Conservation (phyloP, 805 yeast species). For the Kazachstania psychrophila region DNA sequence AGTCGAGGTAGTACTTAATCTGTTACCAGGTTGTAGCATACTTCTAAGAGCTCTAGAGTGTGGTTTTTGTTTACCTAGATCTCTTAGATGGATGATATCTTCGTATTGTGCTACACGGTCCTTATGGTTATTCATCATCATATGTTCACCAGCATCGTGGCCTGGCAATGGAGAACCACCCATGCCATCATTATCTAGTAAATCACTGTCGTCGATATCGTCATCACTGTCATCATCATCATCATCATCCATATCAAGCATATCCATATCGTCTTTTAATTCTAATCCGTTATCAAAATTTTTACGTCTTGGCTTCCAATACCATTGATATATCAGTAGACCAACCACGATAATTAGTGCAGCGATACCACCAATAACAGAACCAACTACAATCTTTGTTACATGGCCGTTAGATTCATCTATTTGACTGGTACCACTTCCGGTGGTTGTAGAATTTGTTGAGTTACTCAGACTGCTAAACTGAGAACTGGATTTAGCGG, state of each 20-base stretch:
- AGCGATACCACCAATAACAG: slow-evolving; percentile 55
- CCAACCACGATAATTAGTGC: slow-evolving; percentile 32
- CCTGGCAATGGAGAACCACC: neutral
- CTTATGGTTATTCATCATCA: neutral
- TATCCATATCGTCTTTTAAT: slow-evolving; percentile 16
- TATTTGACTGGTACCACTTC: slow-evolving; percentile 5
- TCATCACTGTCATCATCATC: slow-evolving; percentile 18
- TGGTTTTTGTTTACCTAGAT: neutral
- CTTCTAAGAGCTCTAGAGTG: no score
- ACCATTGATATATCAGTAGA: slow-evolving; percentile 35
- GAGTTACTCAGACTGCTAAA: slow-evolving; percentile 10
- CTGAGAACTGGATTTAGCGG: slow-evolving; percentile 19
- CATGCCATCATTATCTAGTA: slow-evolving; percentile 1
- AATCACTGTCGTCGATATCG: slow-evolving; percentile 9
- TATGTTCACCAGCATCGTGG: neutral
- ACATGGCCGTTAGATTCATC: slow-evolving; percentile 34
- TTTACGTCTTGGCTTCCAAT: slow-evolving; percentile 32
- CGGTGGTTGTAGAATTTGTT: slow-evolving; percentile 9
- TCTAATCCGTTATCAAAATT: slow-evolving; percentile 24
- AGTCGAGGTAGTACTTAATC: slow-evolving; percentile 44
- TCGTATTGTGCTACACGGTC: neutral
- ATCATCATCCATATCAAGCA: slow-evolving; percentile 13
- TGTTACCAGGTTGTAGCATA: slow-evolving; percentile 10
- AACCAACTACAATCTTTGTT: slow-evolving; percentile 60
- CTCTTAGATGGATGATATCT: neutral